A percentile compares a stretch with the other conserved stretches of the same genome.
These are phyloP conservation scores for Bruguiera hainesii DNA, from an alignment of 441 rosid genomes.

Conservation along the genomic window DNA sequence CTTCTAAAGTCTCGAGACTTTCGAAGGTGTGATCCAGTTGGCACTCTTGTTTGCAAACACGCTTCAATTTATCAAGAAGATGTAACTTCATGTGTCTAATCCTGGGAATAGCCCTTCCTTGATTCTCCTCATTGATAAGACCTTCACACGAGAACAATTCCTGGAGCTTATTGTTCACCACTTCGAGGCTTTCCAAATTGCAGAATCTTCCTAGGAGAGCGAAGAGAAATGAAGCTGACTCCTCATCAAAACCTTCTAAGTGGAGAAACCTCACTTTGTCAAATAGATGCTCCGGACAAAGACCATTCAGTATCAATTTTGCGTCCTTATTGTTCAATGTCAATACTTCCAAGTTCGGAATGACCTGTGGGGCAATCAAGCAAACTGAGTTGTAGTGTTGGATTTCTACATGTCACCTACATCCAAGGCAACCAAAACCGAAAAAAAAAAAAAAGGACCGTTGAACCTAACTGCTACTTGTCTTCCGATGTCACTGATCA, in stretches of 20 bases:
- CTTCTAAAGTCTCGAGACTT: not conserved
- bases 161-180: not conserved
- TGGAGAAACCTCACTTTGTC: not conserved
- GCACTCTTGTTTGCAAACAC: not conserved
- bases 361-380: conserved; percentile 7
- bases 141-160: conserved; percentile 13
- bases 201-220: conserved; percentile 2
- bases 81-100: not conserved
- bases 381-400: too few species aligned
- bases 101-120: not conserved
- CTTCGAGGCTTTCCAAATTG: conserved; percentile 9
- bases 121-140: not conserved
- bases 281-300: not conserved
- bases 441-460: too few species aligned
- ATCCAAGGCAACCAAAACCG: too few species aligned
- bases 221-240: not conserved
- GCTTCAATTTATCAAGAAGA: not conserved
- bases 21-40: too few species aligned
- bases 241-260: not conserved
- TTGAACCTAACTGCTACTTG: too few species aligned
- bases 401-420: too few species aligned
- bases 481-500: too few species aligned
- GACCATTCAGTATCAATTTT: not conserved
- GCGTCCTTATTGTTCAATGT: conserved; percentile 10
- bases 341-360: conserved; percentile 20